Percentiles rank a stretch among this genome's conserved stretches.
Evolutionary conservation across 2,329 filamentous ascomycete genomes (phyloP).

Genomic region (Cordyceps pruinosa): DNA sequence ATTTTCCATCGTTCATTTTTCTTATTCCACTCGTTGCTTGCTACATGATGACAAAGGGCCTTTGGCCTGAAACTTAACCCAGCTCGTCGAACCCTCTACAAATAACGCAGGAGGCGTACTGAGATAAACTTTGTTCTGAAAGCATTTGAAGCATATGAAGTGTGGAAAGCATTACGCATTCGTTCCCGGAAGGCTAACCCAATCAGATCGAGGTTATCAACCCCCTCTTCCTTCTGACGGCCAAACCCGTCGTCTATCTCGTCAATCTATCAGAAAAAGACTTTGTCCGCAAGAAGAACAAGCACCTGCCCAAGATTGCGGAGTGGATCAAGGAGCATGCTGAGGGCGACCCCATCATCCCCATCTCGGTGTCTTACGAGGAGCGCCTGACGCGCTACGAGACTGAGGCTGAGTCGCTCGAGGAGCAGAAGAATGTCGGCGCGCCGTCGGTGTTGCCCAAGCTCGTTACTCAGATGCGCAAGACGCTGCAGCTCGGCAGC

Average conservation of each 20-base stretch:
- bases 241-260: slow-evolving; percentile 94
- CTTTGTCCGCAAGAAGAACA: slow-evolving; percentile 99
- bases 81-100: slow-evolving; percentile 96
- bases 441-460: slow-evolving; percentile 88
- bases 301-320: slow-evolving; percentile 87
- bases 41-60: slow-evolving; percentile 96
- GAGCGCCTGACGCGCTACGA: slow-evolving; percentile 79
- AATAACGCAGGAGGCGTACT: slow-evolving; percentile 69
- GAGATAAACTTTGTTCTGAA: slow-evolving; percentile 82
- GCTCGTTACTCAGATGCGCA: slow-evolving; percentile 87
- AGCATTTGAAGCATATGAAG: slow-evolving; percentile 13
- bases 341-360: slow-evolving; percentile 81
- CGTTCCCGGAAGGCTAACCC: slow-evolving; percentile 1
- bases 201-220: slow-evolving; percentile 92
- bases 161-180: neutral
- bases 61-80: slow-evolving; percentile 93
- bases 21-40: slow-evolving; percentile 12
- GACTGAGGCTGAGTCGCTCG: slow-evolving; percentile 66
- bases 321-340: slow-evolving; percentile 95
- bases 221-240: slow-evolving; percentile 86
- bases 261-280: slow-evolving; percentile 97
- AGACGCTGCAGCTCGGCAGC: slow-evolving; percentile 78
- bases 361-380: slow-evolving; percentile 87
- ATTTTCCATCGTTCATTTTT: slow-evolving; percentile 16
- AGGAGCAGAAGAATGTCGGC: slow-evolving; percentile 83